A percentile compares a stretch with the other conserved stretches of the same genome.
phyloP scores from a whole-genome alignment of 441 rosid genomes.

The Brassica hybrid region DNA sequence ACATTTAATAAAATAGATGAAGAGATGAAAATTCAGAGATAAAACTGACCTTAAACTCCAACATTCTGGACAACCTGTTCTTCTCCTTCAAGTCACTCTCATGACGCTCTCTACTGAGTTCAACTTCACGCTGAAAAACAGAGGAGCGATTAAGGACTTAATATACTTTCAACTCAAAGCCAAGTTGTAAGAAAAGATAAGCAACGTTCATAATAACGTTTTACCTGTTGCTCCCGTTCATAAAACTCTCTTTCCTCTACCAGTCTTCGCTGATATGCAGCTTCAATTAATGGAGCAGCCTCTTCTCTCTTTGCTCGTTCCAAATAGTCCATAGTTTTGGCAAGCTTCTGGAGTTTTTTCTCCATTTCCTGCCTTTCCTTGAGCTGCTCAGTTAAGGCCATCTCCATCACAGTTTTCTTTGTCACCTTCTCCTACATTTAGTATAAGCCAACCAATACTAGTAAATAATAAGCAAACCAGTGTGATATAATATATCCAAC shows the following conservation, averaged over 20 bases:
- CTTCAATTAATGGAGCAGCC: constrained; percentile 93
- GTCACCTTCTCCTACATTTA: constrained; percentile 80
- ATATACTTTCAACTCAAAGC: constrained; percentile 12
- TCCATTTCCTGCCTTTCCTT: constrained; percentile 96
- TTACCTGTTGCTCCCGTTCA: constrained; percentile 92
- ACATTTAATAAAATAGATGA: neutral
- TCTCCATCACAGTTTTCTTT: constrained; percentile 76
- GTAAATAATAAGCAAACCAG: neutral
- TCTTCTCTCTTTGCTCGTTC: constrained; percentile 98
- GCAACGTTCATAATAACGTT: neutral
- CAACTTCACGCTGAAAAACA: constrained; percentile 76
- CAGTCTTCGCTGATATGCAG: constrained; percentile 80
- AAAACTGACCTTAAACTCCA: constrained; percentile 71
- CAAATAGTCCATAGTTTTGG: constrained; percentile 90
- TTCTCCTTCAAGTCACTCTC: constrained; percentile 96
- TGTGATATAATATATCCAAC: constrained; percentile 12
- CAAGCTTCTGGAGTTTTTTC: constrained; percentile 85
- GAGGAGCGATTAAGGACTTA: constrained; percentile 17
- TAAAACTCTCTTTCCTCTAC: constrained; percentile 88
- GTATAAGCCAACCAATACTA: constrained; percentile 14
- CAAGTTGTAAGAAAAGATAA: neutral
- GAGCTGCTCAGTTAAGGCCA: constrained; percentile 85
- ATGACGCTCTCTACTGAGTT: constrained; percentile 89
- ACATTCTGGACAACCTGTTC: constrained; percentile 75
- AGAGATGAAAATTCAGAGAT: constrained; percentile 2